Evolutionary conservation across 2,329 filamentous ascomycete genomes (phyloP), one percentile per base, ranked within the genome.

Genomic region (Lachnellula occidentalis): DNA sequence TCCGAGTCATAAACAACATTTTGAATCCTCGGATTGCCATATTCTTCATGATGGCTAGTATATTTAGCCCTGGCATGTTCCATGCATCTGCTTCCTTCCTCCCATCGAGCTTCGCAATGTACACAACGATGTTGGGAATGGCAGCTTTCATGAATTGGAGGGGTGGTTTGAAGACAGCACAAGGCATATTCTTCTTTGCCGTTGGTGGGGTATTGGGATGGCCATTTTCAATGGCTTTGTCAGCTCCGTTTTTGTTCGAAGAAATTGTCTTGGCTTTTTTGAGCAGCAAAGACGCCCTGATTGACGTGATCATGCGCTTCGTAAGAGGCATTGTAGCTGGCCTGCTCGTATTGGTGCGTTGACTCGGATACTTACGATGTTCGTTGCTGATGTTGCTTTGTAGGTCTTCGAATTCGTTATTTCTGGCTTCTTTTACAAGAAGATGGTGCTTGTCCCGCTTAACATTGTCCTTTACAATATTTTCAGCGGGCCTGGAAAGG

Each of bases 391-490:
- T 34, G 5, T 21, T 49, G 34, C 68, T 74, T 57, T 17, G n/a
- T 19, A 92, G 89, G 74, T 77, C 41, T 62, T 85, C 2, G 90
- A 96, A 67, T 77, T 86, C 5, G 73, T 75, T 5, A 75, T 95
- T 63, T 94, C 96, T 66, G 80, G 85, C 14, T 88, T 90, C 68
- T 96, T 96, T 71, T 97, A 96, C 73, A 85, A 82, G 61, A 89
- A 89, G 66, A 61, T 87, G 6, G 85, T 83, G 4, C 71, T 92
- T 39, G 90, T 96, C 6, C 85, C 91, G 0, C 88, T 90, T 78
- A 96, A 96, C 67, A 97, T 99, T 66, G 85, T 99, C 66, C 82
- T 87, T 61, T 99, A 99, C 78, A 99, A 99, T 69, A 83, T 99
- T 43, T 92, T 99, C 68, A 88, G 88, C 7, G 84, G 83, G 6